Percentiles rank a stretch among this genome's conserved stretches.
These are phyloP conservation scores for Xerocomus minutiporus DNA, from an alignment of 1,284 basidiomycete genomes.

Conservation along the genomic window DNA sequence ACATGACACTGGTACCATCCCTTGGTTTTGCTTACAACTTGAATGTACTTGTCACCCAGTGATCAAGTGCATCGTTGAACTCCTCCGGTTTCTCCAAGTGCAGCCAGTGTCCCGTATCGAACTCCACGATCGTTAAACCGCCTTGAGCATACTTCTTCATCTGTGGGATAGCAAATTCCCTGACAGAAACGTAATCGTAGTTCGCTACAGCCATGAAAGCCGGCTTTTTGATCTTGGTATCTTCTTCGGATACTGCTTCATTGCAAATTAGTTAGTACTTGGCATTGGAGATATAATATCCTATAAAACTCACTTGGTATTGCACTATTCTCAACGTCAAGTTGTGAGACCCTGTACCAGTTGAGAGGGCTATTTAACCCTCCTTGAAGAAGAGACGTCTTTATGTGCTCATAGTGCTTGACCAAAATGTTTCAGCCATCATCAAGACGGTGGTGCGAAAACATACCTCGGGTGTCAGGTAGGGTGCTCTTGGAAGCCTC, in stretches of 20 bases:
- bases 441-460: background rate
- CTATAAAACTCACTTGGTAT: slow-evolving; percentile 18
- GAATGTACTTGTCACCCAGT: slow-evolving; percentile 24
- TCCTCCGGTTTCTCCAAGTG: slow-evolving; percentile 28
- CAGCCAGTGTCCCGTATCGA: slow-evolving; percentile 32
- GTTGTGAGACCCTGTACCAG: slow-evolving; percentile 27
- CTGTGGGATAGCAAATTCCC: slow-evolving; percentile 17
- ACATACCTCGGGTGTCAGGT: slow-evolving; percentile 33
- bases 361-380: slow-evolving; percentile 31
- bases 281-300: background rate
- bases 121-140: slow-evolving; percentile 27
- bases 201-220: slow-evolving; percentile 31
- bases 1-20: slow-evolving; percentile 3
- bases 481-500: slow-evolving; percentile 25
- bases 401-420: slow-evolving; percentile 28
- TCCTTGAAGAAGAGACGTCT: slow-evolving; percentile 22
- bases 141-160: slow-evolving; percentile 30
- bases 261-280: background rate
- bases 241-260: slow-evolving; percentile 23
- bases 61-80: slow-evolving; percentile 30
- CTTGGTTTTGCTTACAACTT: slow-evolving; percentile 6
- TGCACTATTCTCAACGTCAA: slow-evolving; percentile 23
- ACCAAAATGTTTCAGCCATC: slow-evolving; percentile 2
- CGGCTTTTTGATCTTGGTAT: slow-evolving; percentile 27
- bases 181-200: slow-evolving; percentile 27